Conservation (phyloP, 352 stramenopile genomes). For the Phytophthora quininea region DNA sequence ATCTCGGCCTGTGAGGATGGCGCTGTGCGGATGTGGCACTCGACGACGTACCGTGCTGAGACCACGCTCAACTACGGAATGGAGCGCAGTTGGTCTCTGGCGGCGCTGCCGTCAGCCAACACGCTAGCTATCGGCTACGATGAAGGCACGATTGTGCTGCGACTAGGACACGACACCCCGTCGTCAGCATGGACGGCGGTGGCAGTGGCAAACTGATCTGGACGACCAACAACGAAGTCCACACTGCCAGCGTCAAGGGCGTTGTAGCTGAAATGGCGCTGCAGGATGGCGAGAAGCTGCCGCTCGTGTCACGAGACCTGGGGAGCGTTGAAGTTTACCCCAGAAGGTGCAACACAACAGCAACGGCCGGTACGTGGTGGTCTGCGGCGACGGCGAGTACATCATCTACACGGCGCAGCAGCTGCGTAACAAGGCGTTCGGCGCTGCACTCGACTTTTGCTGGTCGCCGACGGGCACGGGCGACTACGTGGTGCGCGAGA, state of each 20-base stretch:
- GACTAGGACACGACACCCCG: constrained; percentile 97
- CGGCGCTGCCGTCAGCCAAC: constrained; percentile 83
- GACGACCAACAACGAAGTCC: constrained; percentile 98
- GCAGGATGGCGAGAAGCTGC: constrained; percentile 90
- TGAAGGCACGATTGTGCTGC: constrained; percentile 95
- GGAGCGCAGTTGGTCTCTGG: constrained; percentile 97
- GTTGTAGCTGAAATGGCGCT: constrained; percentile 75
- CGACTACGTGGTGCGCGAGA: constrained; percentile 99
- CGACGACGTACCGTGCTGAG: constrained; percentile 96
- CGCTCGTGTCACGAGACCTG: constrained; percentile 90
- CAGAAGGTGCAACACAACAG: constrained; percentile 98
- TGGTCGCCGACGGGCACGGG: constrained; percentile 97
- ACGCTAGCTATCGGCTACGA: constrained; percentile 96
- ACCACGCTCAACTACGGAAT: constrained; percentile 99
- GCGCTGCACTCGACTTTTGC: constrained; percentile 97
- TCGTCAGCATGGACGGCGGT: constrained; percentile 96
- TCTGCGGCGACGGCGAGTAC: constrained; percentile 99
- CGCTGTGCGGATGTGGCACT: constrained; percentile 93
- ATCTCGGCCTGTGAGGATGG: constrained; percentile 98
- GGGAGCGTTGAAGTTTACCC: constrained; percentile 97
- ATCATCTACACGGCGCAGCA: constrained; percentile 99
- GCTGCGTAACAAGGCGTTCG: constrained; percentile 96
- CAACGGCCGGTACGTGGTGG: constrained; percentile 98
- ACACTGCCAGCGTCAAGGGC: constrained; percentile 94
- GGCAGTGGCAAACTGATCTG: constrained; percentile 97